These are phyloP conservation scores for Voacanga thouarsii DNA, from an alignment of 257 asterid genomes.

Conservation along the genomic window DNA sequence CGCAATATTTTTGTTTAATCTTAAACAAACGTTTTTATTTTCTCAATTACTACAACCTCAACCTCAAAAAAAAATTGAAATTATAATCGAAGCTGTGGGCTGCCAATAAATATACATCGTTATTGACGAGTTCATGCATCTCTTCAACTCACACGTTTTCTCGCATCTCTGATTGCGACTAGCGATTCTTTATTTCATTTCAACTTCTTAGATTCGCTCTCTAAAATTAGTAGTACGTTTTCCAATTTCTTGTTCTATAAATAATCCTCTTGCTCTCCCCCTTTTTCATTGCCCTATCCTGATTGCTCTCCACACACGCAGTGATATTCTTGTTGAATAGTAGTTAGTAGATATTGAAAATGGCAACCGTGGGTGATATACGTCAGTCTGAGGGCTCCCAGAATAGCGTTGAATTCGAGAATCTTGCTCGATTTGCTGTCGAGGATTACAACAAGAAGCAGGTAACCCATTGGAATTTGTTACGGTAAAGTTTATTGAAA, in stretches of 20 bases:
- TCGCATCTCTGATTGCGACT: not conserved
- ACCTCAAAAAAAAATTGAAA: too few relatives aligned
- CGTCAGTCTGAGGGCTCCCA: slow-evolving; percentile 48
- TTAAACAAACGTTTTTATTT: too few relatives aligned
- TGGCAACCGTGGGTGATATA: slow-evolving; percentile 56
- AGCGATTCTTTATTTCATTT: not conserved
- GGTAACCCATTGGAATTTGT: slow-evolving; percentile 29
- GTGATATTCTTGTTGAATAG: not conserved
- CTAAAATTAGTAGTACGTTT: not conserved
- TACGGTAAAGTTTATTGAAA: not conserved
- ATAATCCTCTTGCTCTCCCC: not conserved
- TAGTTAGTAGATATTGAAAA: slow-evolving; percentile 2
- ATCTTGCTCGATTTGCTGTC: slow-evolving; percentile 78
- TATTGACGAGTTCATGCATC: too few relatives aligned
- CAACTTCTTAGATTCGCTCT: not conserved
- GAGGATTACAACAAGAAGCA: slow-evolving; percentile 66
- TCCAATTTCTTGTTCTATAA: not conserved
- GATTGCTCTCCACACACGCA: not conserved
- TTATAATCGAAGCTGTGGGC: too few relatives aligned
- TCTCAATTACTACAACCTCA: too few relatives aligned
- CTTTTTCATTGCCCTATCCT: too few relatives aligned
- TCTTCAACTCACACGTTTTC: too few relatives aligned
- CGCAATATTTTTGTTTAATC: too few relatives aligned
- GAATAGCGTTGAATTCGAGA: slow-evolving; percentile 63
- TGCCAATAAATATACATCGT: too few relatives aligned